Conservation (phyloP, 1,284 basidiomycete genomes). For the Megacollybia platyphylla region DNA sequence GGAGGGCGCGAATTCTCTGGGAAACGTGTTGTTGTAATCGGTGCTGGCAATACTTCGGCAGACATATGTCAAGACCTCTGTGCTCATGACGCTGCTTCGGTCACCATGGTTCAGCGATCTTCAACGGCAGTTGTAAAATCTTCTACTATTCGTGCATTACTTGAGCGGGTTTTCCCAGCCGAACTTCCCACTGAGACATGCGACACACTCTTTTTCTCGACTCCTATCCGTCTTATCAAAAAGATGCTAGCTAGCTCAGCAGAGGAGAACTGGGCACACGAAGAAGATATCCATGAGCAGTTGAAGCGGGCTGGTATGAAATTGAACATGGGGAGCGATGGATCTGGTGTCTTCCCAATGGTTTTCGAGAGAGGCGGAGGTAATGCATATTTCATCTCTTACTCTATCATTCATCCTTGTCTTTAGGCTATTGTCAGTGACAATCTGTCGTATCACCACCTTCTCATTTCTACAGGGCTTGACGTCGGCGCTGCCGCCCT, state of each 20-base stretch:
- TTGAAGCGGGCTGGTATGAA: conserved; percentile 24
- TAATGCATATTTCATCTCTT: conserved; percentile 2
- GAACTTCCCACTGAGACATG: conserved; percentile 25
- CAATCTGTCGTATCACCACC: background rate
- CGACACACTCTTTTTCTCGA: conserved; percentile 28
- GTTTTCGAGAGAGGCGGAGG: conserved; percentile 18
- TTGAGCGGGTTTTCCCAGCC: conserved; percentile 22
- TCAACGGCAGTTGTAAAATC: conserved; percentile 23
- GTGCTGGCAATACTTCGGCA: conserved; percentile 24
- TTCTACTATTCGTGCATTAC: conserved; percentile 11
- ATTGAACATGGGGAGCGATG: conserved; percentile 16
- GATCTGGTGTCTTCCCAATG: conserved; percentile 14
- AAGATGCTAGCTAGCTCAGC: conserved; percentile 18
- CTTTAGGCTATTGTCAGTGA: conserved; percentile 17
- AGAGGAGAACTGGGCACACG: conserved; percentile 13
- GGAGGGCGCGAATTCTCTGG: conserved; percentile 16
- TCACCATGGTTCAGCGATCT: conserved; percentile 27
- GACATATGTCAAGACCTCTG: conserved; percentile 25
- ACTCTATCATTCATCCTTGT: background rate
- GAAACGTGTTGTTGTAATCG: conserved; percentile 23
- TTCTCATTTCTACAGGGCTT: conserved; percentile 13
- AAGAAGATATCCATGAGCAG: conserved; percentile 20
- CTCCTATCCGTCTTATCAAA: conserved; percentile 24
- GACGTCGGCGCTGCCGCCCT: conserved; percentile 27
- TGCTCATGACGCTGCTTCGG: conserved; percentile 14